Evolutionary conservation across 2,329 filamentous ascomycete genomes (phyloP), one percentile per base, ranked within the genome.

Genomic region (Alternaria infectoria): DNA sequence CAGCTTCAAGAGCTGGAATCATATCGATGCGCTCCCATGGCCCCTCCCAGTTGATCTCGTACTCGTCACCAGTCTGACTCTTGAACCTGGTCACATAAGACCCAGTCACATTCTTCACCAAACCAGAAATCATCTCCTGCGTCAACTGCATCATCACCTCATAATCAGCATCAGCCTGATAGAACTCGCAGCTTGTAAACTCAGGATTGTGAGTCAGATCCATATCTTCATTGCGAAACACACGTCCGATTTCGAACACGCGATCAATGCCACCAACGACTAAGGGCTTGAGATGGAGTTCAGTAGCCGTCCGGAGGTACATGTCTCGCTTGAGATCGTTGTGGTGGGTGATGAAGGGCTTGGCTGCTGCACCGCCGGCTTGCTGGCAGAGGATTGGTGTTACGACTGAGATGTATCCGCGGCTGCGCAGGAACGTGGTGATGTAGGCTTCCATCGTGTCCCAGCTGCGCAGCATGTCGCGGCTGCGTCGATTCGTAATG

Each of bases 161-260:
- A 70, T 97, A 73, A 54, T 80, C 79, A 40, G 83, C 81, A 59
- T 80, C 98, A 4, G 96, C 71, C 65, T 92, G 90, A 83, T 99
- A 99, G 83, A 97, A 98, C 81, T 99, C 96, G 80, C 93, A 93
- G 23, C 93, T 97, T 40, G 96, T 99, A 84, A 99, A 99, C 80
- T 99, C 96, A 45, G 92, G 96, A 85, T 98, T 99, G 86, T 99
- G 96, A 7, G 96, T 99, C 54, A 96, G 84, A 79, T 97, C 93
- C 68, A 93, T 91, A 63, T 91, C 90, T 81, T 97, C 94, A 77
- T 99, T 99, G 74, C 96, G 86, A 88, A 99, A 99, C 79, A 97
- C 93, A 69, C 93, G 91, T 69, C 96, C 96, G 67, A 99, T 89
- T 81, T 99, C 96, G 82, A 97, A 99, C 12, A 99, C 96, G 73